A percentile compares a stretch with the other conserved stretches of the same genome.
phyloP scores from a whole-genome alignment of 202 grass and related monocot genomes.

The Brachypodium distachyon region DNA sequence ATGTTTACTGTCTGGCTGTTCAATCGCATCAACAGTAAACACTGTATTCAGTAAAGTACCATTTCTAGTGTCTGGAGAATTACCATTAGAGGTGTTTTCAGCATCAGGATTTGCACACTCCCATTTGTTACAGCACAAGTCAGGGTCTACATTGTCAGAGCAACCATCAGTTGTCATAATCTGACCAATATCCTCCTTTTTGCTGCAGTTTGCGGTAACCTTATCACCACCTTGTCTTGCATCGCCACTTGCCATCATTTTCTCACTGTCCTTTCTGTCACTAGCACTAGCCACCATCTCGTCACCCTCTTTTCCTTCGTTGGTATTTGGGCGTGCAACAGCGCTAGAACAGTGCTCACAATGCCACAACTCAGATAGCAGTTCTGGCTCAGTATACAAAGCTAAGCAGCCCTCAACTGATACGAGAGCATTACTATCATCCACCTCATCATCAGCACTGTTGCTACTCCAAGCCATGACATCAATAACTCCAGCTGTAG shows the following conservation, averaged over 20 bases:
- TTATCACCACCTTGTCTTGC: conserved; percentile 28
- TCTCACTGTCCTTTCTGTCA: conserved; percentile 27
- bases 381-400: conserved; percentile 63
- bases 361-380: conserved; percentile 71
- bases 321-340: not conserved
- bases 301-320: conserved; percentile 6
- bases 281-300: conserved; percentile 1
- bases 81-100: conserved; percentile 15
- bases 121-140: conserved; percentile 16
- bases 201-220: conserved; percentile 6
- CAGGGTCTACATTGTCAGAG: conserved; percentile 25
- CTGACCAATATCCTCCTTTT: conserved; percentile 27
- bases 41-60: not conserved
- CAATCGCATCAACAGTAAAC: not conserved
- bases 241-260: conserved; percentile 26
- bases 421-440: conserved; percentile 46
- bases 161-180: conserved; percentile 26
- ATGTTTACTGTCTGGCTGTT: conserved; percentile 19
- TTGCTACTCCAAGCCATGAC: conserved; percentile 56
- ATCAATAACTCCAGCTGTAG: conserved; percentile 49
- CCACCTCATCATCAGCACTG: conserved; percentile 55
- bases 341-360: conserved; percentile 58
- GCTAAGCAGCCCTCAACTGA: conserved; percentile 68
- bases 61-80: conserved; percentile 14
- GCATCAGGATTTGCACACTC: conserved; percentile 14